Evolutionary conservation across 495 filamentous ascomycete species (phyloP).

Genomic region (Penicillium alfredii): DNA sequence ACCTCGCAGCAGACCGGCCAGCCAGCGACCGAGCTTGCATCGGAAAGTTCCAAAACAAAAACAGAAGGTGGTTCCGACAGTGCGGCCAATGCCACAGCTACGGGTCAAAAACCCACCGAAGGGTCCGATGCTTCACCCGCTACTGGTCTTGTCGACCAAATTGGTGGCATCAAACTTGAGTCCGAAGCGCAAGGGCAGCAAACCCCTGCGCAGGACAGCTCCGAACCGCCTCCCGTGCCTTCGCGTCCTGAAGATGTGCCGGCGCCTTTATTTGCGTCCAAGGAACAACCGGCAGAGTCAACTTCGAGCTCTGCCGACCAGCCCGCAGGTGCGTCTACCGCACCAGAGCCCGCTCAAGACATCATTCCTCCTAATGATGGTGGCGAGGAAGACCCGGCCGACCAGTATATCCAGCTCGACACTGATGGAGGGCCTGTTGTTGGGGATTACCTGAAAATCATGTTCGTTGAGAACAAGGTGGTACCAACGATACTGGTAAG

Average conservation of each 20-base stretch:
- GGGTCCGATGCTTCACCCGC: conserved; percentile 41
- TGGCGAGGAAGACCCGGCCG: conserved; percentile 32
- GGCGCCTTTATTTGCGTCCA: conserved; percentile 53
- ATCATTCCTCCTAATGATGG: conserved; percentile 15
- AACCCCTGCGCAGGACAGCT: conserved; percentile 6
- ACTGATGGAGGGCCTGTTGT: conserved; percentile 77
- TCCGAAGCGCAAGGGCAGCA: conserved; percentile 15
- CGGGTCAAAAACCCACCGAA: conserved; percentile 1
- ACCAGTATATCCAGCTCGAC: conserved; percentile 50
- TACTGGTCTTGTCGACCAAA: conserved; percentile 44
- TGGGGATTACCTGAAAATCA: conserved; percentile 94
- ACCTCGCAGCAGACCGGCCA: conserved; percentile 3
- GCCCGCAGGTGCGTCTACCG: conserved; percentile 18
- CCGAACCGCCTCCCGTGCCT: conserved; percentile 32
- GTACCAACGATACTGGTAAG: conserved; percentile 93
- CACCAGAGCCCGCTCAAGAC: conserved; percentile 19
- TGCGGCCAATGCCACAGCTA: background rate
- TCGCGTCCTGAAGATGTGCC: conserved; percentile 62
- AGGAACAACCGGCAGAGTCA: conserved; percentile 18
- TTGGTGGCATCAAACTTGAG: conserved; percentile 48
- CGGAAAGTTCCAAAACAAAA: conserved; percentile 12
- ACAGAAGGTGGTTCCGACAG: conserved; percentile 9
- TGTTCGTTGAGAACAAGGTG: conserved; percentile 89
- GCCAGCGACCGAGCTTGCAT: conserved; percentile 19
- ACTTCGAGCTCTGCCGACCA: conserved; percentile 17